phyloP scores from a whole-genome alignment of 768 basidiomycete species.

The Lactarius evosmus region DNA sequence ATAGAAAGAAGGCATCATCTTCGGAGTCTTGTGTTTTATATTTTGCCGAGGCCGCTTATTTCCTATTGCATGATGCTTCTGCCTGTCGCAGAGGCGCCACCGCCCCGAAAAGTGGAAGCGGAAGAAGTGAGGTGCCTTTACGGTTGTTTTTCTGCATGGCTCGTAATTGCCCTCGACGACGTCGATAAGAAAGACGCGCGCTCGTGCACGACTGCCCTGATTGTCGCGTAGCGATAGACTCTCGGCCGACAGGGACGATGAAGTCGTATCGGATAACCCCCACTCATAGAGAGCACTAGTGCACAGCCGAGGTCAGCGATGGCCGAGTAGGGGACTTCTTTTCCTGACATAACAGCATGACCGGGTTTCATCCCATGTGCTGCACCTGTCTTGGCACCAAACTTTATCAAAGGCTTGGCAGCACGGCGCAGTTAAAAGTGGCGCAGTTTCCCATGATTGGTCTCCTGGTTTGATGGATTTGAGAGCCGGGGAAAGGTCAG shows the following conservation, averaged over 20 bases:
- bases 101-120: not conserved
- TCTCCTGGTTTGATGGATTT: too few species aligned
- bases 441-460: too few species aligned
- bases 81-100: not conserved
- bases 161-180: too few species aligned
- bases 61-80: not conserved
- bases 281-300: not conserved
- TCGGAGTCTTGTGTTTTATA: not conserved
- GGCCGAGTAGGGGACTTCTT: too few species aligned
- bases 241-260: too few species aligned
- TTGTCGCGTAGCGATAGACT: too few species aligned
- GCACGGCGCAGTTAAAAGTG: too few species aligned
- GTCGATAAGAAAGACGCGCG: not conserved
- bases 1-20: not conserved
- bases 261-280: not conserved
- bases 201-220: too few species aligned
- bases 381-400: not conserved
- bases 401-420: not conserved
- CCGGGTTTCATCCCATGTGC: not conserved
- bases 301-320: not conserved
- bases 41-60: not conserved
- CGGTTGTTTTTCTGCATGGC: too few species aligned
- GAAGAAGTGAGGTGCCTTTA: not conserved
- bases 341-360: too few species aligned
- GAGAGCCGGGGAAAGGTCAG: too few species aligned